Base-by-base conservation (phyloP, 2,329 filamentous ascomycete species). In the Diatrype stigma region DNA sequence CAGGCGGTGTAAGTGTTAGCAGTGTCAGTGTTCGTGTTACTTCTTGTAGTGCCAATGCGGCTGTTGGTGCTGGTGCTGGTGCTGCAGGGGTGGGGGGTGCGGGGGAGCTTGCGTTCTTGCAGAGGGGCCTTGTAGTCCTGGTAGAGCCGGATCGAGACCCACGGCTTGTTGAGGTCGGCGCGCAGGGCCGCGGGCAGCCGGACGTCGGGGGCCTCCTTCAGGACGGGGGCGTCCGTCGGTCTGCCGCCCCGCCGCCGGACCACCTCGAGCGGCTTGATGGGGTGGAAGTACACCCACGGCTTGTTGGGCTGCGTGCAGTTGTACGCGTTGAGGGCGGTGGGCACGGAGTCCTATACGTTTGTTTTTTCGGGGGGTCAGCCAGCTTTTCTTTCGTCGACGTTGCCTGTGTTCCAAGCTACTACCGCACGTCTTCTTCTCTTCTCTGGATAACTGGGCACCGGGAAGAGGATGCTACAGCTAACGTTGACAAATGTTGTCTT, bases 271-370 rank as follows among this genome's bases (percentile, higher is more conserved):
- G 49, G 42, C n/a, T 55, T 56, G 23, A 60, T 42, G 6, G 49
- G 35, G 50, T 60, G 52, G 45, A 61, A 60, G 46, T 60, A 60
- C 2, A 55, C 53, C 57, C 56, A 57, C 7, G 51, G 47, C 4
- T 47, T 12, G 23, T 22, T 45, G 2, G 8, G 12, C 42, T 34
- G 37, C 34, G 49, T 52, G 45, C 52, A 59, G 50, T 60, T 60
- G 49, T 58, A 62, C 4, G 54, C 55, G 46, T 60, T 60, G 5
- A 62, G 50, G 6, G 56, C 56, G 11, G 46, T 48, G 6, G 58
- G 56, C 23, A 62, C 42, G 1, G 55, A 45, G 23, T 56, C 51
- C 2, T 56, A 12, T 17, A 17, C 14, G 34, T 17, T 5, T 6
- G 34, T 37, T 16, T 12, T 17, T 14, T 17, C n/a, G n/a, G n/a